Evolutionary conservation across 768 basidiomycete species (phyloP), one percentile per base, ranked within the genome.

Genomic region (Gelatoporia subvermispora): DNA sequence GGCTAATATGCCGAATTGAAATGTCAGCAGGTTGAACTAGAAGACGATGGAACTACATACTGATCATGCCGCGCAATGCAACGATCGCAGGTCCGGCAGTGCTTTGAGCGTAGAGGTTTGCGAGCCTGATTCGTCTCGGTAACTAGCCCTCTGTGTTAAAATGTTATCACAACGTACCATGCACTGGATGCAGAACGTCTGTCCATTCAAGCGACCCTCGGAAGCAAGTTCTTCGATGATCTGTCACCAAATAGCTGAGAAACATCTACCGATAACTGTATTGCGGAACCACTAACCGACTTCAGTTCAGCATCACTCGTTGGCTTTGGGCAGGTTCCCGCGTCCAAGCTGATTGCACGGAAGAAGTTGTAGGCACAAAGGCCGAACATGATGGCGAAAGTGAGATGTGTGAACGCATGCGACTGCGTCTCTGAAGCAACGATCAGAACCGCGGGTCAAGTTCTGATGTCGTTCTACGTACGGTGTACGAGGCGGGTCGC

Each of bases 141-240:
- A 35, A 49, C n/a, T 24, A 37, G 4, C 39, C 24, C 4, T 15
- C 3, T 1, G 28, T 22, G 2, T 1, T 5, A 18, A 22, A 18
- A 41, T 10, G 28, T 11, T 17, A 17, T 4, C 5, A 25, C 17
- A 31, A 13, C 80, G 41, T 53, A 85, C 87, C 92, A 98, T 92
- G 68, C 95, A 98, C 50, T 85, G 81, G 43, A 99, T 86, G 60
- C 96, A 98, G 66, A 98, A 98, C 9, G 93, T 93, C 64, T 93
- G 93, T 1, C 95, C 94, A 63, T 97, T 98, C 22, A 99, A 70
- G 16, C 86, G 75, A 15, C 93, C 92, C 60, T 85, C 82, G 9
- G 86, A 85, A 13, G 93, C 90, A 16, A 98, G 72, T 23, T 93
- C 90, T 63, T 97, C 94, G 41, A 99, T 85, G 34, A 90, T 80